These are phyloP conservation scores for Colletotrichum sp. DNA, from an alignment of 2,329 filamentous ascomycete species.

Conservation along the genomic window DNA sequence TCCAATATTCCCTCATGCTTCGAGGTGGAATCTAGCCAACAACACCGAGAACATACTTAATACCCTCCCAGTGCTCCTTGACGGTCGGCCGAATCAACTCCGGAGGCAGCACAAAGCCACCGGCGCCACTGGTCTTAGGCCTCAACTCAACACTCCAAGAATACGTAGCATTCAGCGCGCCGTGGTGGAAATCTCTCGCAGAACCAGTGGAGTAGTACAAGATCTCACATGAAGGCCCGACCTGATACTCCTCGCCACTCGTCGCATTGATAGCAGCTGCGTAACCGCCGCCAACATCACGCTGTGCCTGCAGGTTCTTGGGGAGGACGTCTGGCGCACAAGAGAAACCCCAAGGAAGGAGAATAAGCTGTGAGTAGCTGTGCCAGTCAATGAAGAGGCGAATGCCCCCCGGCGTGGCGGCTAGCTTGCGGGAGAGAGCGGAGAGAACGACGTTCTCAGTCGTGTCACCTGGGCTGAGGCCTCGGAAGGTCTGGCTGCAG, in stretches of 20 bases:
- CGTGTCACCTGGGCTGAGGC: conserved; percentile 43
- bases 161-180: conserved; percentile 23
- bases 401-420: conserved; percentile 45
- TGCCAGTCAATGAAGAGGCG: conserved; percentile 66
- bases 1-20: not conserved
- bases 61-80: conserved; percentile 26
- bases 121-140: conserved; percentile 10
- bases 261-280: conserved; percentile 42
- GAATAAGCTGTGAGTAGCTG: conserved; percentile 59
- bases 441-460: conserved; percentile 53
- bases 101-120: conserved; percentile 24
- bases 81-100: conserved; percentile 24
- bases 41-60: conserved; percentile 9
- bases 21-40: not conserved
- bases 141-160: conserved; percentile 27
- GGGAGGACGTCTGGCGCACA: conserved; percentile 36
- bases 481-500: conserved; percentile 49
- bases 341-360: conserved; percentile 61
- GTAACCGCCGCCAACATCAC: conserved; percentile 37
- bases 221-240: conserved; percentile 26
- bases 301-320: conserved; percentile 26
- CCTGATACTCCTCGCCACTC: conserved; percentile 21
- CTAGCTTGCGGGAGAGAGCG: conserved; percentile 48
- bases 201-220: conserved; percentile 25
- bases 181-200: conserved; percentile 24